These are phyloP conservation scores for Saccharomyces kudriavzevii DNA, from an alignment of 805 yeast species.

Conservation along the genomic window DNA sequence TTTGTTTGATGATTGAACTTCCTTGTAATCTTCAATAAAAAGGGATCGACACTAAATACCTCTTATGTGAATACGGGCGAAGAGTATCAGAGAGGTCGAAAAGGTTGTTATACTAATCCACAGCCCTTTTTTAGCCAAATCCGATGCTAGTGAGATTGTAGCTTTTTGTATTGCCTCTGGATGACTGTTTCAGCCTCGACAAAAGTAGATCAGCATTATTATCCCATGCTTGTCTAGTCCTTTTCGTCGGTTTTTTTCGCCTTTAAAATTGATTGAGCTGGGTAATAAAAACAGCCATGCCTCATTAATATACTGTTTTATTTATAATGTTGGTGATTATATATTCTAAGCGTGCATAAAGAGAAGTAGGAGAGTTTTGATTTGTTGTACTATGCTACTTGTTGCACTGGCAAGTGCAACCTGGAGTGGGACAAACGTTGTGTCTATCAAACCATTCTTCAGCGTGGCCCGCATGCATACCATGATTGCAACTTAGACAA, in stretches of 20 bases:
- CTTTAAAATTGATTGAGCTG: background rate
- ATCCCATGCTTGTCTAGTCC: background rate
- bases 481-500: slow-evolving; percentile 86
- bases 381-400: slow-evolving; percentile 31
- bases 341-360: background rate
- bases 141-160: background rate
- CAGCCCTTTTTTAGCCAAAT: background rate
- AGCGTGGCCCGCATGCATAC: slow-evolving; percentile 92
- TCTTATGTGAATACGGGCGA: background rate
- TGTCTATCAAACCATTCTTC: slow-evolving; percentile 92
- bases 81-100: background rate
- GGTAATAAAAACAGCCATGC: background rate
- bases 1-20: background rate
- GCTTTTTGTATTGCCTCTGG: background rate
- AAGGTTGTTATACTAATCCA: background rate
- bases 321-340: background rate
- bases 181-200: background rate
- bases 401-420: slow-evolving; percentile 78
- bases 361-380: background rate
- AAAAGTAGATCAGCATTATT: background rate
- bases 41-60: background rate
- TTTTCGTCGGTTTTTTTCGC: background rate
- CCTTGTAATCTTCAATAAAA: background rate
- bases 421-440: slow-evolving; percentile 87
- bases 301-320: background rate